phyloP scores from a whole-genome alignment of 495 filamentous ascomycete genomes.

The Penicillium bovifimosum region DNA sequence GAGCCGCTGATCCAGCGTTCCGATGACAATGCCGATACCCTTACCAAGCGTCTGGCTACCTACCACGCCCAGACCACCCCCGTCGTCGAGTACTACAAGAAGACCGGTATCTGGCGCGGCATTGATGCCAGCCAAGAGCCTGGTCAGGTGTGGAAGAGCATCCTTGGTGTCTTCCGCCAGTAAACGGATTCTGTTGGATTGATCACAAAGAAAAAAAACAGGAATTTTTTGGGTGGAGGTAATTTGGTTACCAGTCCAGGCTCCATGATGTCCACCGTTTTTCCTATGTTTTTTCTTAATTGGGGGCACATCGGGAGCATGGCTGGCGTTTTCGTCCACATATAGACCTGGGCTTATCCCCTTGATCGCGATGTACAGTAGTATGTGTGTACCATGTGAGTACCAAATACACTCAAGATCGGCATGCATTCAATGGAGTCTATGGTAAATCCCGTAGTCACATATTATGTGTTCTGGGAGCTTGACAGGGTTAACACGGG shows the following conservation, averaged over 20 bases:
- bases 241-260: constrained; percentile 5
- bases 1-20: constrained; percentile 94
- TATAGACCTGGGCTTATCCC: constrained; percentile 23
- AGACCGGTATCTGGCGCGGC: constrained; percentile 92
- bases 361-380: constrained; percentile 27
- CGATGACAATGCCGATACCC: constrained; percentile 95
- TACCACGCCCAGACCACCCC: constrained; percentile 93
- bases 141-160: constrained; percentile 87
- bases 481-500: not conserved
- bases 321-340: constrained; percentile 17
- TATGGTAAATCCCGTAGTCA: not conserved
- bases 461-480: not conserved
- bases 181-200: constrained; percentile 6
- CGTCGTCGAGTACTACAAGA: constrained; percentile 93
- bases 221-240: not conserved
- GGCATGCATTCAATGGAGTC: constrained; percentile 2
- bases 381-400: constrained; percentile 19
- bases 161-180: constrained; percentile 79
- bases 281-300: constrained; percentile 16
- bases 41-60: constrained; percentile 89
- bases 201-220: constrained; percentile 5
- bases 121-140: constrained; percentile 97
- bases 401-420: constrained; percentile 19
- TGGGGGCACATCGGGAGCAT: constrained; percentile 6
- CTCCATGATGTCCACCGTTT: constrained; percentile 13